Evolutionary conservation across 2,329 filamentous ascomycete genomes (phyloP).

Genomic region (Xylaria sp.): DNA sequence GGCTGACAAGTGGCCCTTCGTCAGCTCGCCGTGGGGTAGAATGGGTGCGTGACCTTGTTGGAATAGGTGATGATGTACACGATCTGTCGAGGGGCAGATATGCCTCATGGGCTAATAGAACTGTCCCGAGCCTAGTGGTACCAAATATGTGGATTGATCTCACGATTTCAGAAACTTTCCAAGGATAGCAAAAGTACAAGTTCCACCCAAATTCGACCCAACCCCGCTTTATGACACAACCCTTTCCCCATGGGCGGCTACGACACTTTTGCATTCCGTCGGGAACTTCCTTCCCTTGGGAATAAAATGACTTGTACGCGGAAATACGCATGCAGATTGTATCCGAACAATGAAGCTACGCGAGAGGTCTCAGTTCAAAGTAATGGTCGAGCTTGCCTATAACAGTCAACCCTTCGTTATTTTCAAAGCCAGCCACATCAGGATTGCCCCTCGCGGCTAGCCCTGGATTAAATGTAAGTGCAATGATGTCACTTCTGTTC

Average conservation of each 20-base stretch:
- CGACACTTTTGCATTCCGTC: too few species aligned
- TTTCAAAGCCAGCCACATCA: too few species aligned
- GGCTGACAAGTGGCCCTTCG: neutral
- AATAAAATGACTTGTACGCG: too few species aligned
- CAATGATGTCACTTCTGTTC: neutral
- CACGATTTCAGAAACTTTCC: slow-evolving; percentile 1
- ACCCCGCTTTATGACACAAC: neutral
- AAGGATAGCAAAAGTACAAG: neutral
- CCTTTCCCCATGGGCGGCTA: too few species aligned
- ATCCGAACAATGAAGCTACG: too few species aligned
- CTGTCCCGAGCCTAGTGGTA: neutral
- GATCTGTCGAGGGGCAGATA: neutral
- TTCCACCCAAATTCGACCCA: neutral
- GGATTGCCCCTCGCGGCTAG: too few species aligned
- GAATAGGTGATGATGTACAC: slow-evolving; percentile 3
- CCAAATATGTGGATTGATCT: neutral
- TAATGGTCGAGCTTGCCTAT: too few species aligned
- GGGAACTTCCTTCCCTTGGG: too few species aligned
- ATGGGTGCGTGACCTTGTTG: neutral
- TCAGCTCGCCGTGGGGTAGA: slow-evolving; percentile 4
- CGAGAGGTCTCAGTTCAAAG: too few species aligned
- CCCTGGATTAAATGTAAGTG: too few species aligned
- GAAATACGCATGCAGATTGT: too few species aligned
- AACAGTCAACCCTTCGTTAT: too few species aligned
- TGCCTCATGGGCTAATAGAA: slow-evolving; percentile 1